Base-by-base conservation (phyloP, 306 rosid species). In the Crataegus laevigata region DNA sequence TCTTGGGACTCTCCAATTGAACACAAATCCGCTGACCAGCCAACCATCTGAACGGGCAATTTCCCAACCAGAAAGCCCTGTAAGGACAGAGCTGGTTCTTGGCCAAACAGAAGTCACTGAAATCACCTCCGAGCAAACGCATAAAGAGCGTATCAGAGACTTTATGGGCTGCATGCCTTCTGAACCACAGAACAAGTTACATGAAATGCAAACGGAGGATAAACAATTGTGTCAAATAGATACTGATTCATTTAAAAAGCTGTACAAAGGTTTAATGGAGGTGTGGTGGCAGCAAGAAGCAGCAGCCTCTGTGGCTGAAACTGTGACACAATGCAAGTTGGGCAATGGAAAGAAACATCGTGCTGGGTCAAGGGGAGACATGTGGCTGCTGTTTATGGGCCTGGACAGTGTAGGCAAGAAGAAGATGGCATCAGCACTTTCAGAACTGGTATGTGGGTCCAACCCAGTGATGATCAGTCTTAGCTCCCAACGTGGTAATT, bases 271-370 rank as follows among this genome's bases (percentile, higher is more conserved):
- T 80, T 86, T 96, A 59, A 76, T 83, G 52, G 99, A 92, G 89
- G 98, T 96, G 52, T 92, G 98, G 96, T 96, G 99, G 99, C 99
- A 96, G 91, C 88, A 72, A 30, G 99, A 92, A 67, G 99, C 99
- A 75, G 99, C 98, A 11, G 77, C 93, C 6, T 85, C 91, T 12
- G 84, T 96, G 64, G 99, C 99, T 58, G 83, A 96, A 30, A 84
- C 92, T 1, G 89, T 92, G 82, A 90, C 96, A 43, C 84, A 82
- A 32, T 92, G 97, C 78, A 92, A 86, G 84, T 71, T 85, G 74
- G 97, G 97, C 58, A 87, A 87, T 25, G 89, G 96, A 66, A 92
- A 85, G 80, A 81, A 87, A 63, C 87, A 86, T 10, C 82, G 83
- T 51, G 79, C 88, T 1, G 79, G 76, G 22, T 54, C 90, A 9